Conservation (phyloP, 257 asterid species). For the Linderniella brevidens region DNA sequence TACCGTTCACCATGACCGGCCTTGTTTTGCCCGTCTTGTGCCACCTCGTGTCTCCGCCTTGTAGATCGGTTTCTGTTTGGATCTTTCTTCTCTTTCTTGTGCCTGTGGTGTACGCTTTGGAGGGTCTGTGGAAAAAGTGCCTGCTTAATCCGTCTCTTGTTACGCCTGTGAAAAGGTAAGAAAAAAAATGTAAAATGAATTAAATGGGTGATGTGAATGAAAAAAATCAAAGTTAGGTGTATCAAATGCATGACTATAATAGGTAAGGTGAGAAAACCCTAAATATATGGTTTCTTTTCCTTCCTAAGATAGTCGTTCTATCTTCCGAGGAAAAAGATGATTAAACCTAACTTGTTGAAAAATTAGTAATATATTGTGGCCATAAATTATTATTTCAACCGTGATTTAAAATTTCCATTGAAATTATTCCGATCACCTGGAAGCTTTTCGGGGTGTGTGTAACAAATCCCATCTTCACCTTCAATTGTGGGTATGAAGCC, state of each 20-base stretch:
- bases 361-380: background rate
- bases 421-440: constrained; percentile 23
- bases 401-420: background rate
- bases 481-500: constrained; percentile 38
- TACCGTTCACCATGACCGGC: constrained; percentile 82
- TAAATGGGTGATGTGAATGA: background rate
- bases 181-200: background rate
- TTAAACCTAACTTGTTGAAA: background rate
- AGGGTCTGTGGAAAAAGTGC: constrained; percentile 96
- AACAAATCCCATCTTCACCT: constrained; percentile 46
- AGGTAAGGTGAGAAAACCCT: constrained; percentile 21
- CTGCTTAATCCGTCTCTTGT: constrained; percentile 83
- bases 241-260: constrained; percentile 29
- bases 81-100: constrained; percentile 86
- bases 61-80: constrained; percentile 70
- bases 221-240: constrained; percentile 34
- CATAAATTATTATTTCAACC: background rate
- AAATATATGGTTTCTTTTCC: constrained; percentile 5
- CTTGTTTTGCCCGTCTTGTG: constrained; percentile 97
- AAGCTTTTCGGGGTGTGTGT: constrained; percentile 41
- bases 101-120: constrained; percentile 96
- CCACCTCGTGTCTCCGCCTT: constrained; percentile 97
- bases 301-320: constrained; percentile 8
- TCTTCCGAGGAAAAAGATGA: constrained; percentile 30
- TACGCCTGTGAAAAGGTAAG: constrained; percentile 51